Percentiles rank a stretch among this genome's conserved stretches.
phyloP scores from a whole-genome alignment of 176 grass and related monocot species.

The Chrysopogon serrulatus region DNA sequence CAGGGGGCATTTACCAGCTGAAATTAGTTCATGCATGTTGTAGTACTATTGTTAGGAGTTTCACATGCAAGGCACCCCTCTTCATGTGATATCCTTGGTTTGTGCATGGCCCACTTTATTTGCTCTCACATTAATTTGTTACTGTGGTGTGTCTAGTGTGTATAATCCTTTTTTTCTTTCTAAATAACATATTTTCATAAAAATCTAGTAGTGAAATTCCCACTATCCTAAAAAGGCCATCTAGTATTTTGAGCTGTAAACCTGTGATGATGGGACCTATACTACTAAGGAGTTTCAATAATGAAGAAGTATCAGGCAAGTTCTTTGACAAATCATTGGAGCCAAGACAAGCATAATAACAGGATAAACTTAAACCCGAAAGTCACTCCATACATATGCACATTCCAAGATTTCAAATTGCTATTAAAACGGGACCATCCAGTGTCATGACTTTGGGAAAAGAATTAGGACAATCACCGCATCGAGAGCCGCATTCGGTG shows the following conservation, averaged over 20 bases:
- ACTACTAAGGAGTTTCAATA: background rate
- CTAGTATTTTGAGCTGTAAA: background rate
- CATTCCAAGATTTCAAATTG: conserved; percentile 31
- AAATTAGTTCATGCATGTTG: background rate
- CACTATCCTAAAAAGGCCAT: background rate
- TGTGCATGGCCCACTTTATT: background rate
- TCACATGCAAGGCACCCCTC: background rate
- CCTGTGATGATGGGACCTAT: background rate
- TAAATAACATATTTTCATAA: background rate
- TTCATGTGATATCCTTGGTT: conserved; percentile 23
- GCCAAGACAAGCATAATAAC: conserved; percentile 13
- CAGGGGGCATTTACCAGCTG: conserved; percentile 46
- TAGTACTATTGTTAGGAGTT: conserved; percentile 16
- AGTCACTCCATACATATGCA: background rate
- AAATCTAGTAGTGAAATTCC: background rate
- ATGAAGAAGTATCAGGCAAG: background rate
- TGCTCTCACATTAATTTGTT: background rate
- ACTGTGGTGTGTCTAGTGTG: background rate
- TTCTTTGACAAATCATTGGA: background rate
- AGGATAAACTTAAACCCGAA: background rate
- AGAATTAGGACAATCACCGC: conserved; percentile 38
- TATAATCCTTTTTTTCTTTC: background rate
- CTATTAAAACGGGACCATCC: conserved; percentile 34
- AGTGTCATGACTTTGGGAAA: conserved; percentile 27
- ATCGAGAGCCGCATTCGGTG: conserved; percentile 14